Conservation (phyloP, 2,329 filamentous ascomycete species). For the Beauveria bassiana region DNA sequence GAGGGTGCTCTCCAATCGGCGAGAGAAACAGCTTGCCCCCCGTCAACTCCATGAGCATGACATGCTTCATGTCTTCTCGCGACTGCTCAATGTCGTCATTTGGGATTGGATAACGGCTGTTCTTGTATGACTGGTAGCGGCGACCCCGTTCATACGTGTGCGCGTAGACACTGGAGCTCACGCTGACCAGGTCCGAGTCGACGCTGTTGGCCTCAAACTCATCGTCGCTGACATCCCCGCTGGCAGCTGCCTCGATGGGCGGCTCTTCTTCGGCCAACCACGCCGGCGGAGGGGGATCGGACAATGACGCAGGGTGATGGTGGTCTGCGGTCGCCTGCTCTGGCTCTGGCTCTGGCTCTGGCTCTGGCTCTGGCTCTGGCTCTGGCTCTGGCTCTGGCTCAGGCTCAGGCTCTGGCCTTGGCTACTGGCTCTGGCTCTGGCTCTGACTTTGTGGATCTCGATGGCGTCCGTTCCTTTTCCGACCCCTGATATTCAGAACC, state of each 20-base stretch:
- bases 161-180: constrained; percentile 25
- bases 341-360: background rate
- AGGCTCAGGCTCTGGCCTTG: no score
- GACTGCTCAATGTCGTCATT: constrained; percentile 39
- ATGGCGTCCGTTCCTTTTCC: background rate
- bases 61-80: constrained; percentile 38
- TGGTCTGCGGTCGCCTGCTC: background rate
- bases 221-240: constrained; percentile 7
- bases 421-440: background rate
- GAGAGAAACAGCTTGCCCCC: constrained; percentile 32
- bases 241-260: constrained; percentile 1
- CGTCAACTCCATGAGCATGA: constrained; percentile 36
- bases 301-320: background rate
- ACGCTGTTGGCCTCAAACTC: constrained; percentile 6
- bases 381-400: background rate
- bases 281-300: background rate
- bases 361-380: no score
- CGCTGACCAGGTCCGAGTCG: constrained; percentile 9
- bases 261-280: constrained; percentile 3
- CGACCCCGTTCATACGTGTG: constrained; percentile 27
- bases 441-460: background rate
- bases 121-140: constrained; percentile 36
- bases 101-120: constrained; percentile 37
- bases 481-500: background rate
- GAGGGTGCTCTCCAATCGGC: constrained; percentile 30